Percentiles rank a stretch among this genome's conserved stretches.
phyloP scores from a whole-genome alignment of 1,284 basidiomycete species.

The Moesziomyces antarcticus region DNA sequence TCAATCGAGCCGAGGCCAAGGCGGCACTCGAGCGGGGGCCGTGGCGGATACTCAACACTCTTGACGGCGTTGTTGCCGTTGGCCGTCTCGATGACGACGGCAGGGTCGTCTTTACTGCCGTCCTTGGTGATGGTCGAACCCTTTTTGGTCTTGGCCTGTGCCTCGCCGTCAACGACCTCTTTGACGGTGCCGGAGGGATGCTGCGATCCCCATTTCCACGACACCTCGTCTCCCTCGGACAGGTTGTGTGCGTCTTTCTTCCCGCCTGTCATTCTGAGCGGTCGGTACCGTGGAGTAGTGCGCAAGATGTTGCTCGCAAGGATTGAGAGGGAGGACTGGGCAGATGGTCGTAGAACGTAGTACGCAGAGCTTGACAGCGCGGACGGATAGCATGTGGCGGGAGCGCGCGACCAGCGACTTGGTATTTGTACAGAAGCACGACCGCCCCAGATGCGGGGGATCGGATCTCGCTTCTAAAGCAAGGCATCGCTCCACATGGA shows the following conservation, averaged over 20 bases:
- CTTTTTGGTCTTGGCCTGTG: conserved; percentile 50
- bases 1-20: neutral
- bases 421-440: too few species aligned
- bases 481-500: too few species aligned
- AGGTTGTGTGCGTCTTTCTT: conserved; percentile 34
- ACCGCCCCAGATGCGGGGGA: too few species aligned
- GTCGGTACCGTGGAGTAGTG: too few species aligned
- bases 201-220: conserved; percentile 51
- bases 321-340: too few species aligned
- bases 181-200: conserved; percentile 53
- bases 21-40: too few species aligned
- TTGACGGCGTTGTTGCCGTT: conserved; percentile 53
- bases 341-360: too few species aligned
- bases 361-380: too few species aligned
- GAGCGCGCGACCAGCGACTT: too few species aligned
- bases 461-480: too few species aligned
- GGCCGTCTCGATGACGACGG: conserved; percentile 45
- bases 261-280: conserved; percentile 16
- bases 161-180: conserved; percentile 51
- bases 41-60: conserved; percentile 25
- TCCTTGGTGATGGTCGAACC: conserved; percentile 51
- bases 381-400: too few species aligned
- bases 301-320: too few species aligned
- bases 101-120: conserved; percentile 48
- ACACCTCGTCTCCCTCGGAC: conserved; percentile 43